Base-by-base conservation (phyloP, 1,139 yeast genomes). In the Meyerozyma elateridarum region DNA sequence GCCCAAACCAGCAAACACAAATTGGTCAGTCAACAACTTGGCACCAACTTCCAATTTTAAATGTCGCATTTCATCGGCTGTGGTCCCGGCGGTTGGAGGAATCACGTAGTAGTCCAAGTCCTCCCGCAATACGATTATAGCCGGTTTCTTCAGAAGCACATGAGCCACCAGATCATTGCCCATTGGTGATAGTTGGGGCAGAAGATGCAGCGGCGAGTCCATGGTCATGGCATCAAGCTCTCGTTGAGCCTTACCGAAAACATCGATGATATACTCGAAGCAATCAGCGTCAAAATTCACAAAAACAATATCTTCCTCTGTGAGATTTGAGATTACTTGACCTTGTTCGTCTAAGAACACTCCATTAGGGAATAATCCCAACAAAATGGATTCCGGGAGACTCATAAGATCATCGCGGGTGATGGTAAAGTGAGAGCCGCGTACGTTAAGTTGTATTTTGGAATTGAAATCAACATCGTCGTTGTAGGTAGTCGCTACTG, bases 101-200 rank as follows among this genome's bases (percentile, higher is more conserved):
- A 91, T 79, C 37, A 94, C 85, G 56, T 89, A 93, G 59, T 76
- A 93, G 54, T 93, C 98, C 44, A 93, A 68, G 54, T 93, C 98
- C 56, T 93, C 99, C 40, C 96, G 70, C 36, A 93, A 67, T 4
- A 91, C 96, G 38, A 93, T 88, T 29, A 93, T 82, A 0, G 96
- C 87, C 0, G 98, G 97, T 46, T 87, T 83, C 36, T 78, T 79
- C 45, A 76, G 79, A 40, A 89, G 64, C 3, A 85, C 76, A 34
- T 78, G 56, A 11, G 54, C 48, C 22, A 12, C 20, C 19, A 26
- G 75, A n/a, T 24, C 27, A 8, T 17, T 8, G 18, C 27, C 27
- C 8, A 18, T 24, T 8, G 27, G 27, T 4, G 74, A 42, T 36
- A 59, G 35, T 31, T 46, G 34, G 1, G 61, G 51, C 27, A 24